Evolutionary conservation across 2,329 filamentous ascomycete species (phyloP).

Genomic region (Venturia asperata): DNA sequence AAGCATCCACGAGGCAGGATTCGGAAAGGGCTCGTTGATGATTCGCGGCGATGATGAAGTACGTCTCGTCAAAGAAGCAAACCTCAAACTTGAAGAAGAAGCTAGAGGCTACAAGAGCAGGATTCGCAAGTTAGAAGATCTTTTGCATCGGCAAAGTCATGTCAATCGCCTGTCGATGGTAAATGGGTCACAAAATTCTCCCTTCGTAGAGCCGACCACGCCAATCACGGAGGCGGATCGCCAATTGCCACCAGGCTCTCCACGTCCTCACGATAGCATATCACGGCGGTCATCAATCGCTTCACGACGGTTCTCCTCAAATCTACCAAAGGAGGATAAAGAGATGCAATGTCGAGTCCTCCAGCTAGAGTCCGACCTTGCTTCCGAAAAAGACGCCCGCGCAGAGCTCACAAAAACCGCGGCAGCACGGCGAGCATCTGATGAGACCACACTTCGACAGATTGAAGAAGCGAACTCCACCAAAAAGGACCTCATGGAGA

Average conservation of each 20-base stretch:
- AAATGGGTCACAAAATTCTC: conserved; percentile 15
- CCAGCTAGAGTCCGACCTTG: conserved; percentile 70
- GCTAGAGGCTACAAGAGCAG: conserved; percentile 89
- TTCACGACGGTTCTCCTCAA: conserved; percentile 55
- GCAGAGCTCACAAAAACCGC: conserved; percentile 55
- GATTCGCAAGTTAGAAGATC: conserved; percentile 81
- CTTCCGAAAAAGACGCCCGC: conserved; percentile 61
- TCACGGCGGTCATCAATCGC: conserved; percentile 55
- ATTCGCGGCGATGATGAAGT: conserved; percentile 84
- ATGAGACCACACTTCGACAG: conserved; percentile 55
- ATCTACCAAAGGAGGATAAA: conserved; percentile 53
- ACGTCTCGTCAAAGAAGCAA: conserved; percentile 41
- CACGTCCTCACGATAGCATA: conserved; percentile 33
- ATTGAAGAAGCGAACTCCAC: conserved; percentile 84
- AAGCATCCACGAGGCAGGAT: conserved; percentile 81
- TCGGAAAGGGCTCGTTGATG: conserved; percentile 79
- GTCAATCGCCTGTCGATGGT: conserved; percentile 39
- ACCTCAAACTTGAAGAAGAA: conserved; percentile 52
- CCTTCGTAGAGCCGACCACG: conserved; percentile 15
- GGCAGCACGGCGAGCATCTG: conserved; percentile 21
- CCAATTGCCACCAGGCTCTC: conserved; percentile 16
- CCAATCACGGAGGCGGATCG: conserved; percentile 17
- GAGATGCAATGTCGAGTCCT: conserved; percentile 55
- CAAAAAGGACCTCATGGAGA: conserved; percentile 88
- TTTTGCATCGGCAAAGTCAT: conserved; percentile 75